phyloP scores from a whole-genome alignment of 2,329 filamentous ascomycete species.

The Alternaria alternata region DNA sequence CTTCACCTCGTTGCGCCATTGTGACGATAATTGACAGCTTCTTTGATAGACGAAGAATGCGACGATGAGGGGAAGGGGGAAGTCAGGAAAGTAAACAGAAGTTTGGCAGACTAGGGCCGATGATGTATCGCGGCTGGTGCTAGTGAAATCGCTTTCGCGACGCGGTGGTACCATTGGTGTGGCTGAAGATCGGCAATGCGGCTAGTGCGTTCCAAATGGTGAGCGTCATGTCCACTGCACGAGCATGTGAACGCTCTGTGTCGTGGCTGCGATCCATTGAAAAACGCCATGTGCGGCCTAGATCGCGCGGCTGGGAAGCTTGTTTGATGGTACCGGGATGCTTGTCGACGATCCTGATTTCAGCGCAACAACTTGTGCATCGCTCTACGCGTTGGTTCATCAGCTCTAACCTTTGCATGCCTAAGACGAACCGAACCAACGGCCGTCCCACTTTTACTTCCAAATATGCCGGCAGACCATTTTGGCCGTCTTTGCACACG shows the following conservation, averaged over 20 bases:
- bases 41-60: conserved; percentile 1
- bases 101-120: conserved; percentile 15
- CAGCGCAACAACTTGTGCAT: conserved; percentile 4
- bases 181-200: conserved; percentile 23
- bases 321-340: conserved; percentile 12
- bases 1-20: conserved; percentile 49
- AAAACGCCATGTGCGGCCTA: conserved; percentile 9
- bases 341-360: conserved; percentile 1
- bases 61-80: conserved; percentile 5
- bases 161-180: conserved; percentile 17
- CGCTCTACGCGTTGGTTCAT: not conserved
- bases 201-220: not conserved
- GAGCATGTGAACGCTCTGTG: conserved; percentile 11
- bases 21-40: conserved; percentile 4
- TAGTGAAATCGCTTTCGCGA: conserved; percentile 9
- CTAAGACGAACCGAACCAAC: not conserved
- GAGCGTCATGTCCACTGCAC: conserved; percentile 15
- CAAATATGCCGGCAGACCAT: not conserved
- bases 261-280: conserved; percentile 20
- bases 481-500: not conserved
- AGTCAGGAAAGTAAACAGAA: conserved; percentile 5
- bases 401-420: not conserved
- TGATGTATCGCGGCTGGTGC: conserved; percentile 24
- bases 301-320: conserved; percentile 14
- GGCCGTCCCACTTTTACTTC: not conserved